These are phyloP conservation scores for Colletotrichum endophyticum DNA, from an alignment of 2,329 filamentous ascomycete species.

Conservation along the genomic window DNA sequence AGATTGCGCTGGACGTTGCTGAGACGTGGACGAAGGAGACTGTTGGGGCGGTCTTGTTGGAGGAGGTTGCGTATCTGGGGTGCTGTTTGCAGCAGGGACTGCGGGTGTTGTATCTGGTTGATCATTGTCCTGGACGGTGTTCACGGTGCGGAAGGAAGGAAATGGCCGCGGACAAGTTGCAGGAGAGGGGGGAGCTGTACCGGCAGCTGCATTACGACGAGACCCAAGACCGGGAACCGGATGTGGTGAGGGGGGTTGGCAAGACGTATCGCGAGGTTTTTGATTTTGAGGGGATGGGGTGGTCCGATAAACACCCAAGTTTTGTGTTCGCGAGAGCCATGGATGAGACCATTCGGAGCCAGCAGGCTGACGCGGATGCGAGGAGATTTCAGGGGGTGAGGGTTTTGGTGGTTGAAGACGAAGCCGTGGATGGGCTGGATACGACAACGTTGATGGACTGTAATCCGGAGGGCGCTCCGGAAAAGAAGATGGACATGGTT, in stretches of 20 bases:
- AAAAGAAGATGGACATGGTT: not conserved
- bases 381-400: conserved; percentile 28
- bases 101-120: conserved; percentile 36
- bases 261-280: conserved; percentile 35
- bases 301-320: conserved; percentile 31
- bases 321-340: conserved; percentile 35
- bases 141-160: conserved; percentile 21
- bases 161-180: conserved; percentile 17
- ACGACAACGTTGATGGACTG: conserved; percentile 15
- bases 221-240: conserved; percentile 23
- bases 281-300: conserved; percentile 34
- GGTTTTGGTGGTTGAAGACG: conserved; percentile 29
- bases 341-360: conserved; percentile 30
- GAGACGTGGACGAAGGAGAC: conserved; percentile 26
- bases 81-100: conserved; percentile 31
- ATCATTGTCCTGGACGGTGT: conserved; percentile 29
- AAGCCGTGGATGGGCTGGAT: conserved; percentile 10
- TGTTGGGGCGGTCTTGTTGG: conserved; percentile 20
- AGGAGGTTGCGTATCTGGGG: conserved; percentile 32
- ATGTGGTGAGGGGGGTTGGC: conserved; percentile 33
- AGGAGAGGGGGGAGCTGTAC: conserved; percentile 25
- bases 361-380: conserved; percentile 27
- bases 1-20: conserved; percentile 31
- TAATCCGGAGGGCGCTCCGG: not conserved
- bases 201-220: conserved; percentile 22